A percentile compares a stretch with the other conserved stretches of the same genome.
These are phyloP conservation scores for Annulohypoxylon truncatum DNA, from an alignment of 2,329 filamentous ascomycete genomes.

Conservation along the genomic window DNA sequence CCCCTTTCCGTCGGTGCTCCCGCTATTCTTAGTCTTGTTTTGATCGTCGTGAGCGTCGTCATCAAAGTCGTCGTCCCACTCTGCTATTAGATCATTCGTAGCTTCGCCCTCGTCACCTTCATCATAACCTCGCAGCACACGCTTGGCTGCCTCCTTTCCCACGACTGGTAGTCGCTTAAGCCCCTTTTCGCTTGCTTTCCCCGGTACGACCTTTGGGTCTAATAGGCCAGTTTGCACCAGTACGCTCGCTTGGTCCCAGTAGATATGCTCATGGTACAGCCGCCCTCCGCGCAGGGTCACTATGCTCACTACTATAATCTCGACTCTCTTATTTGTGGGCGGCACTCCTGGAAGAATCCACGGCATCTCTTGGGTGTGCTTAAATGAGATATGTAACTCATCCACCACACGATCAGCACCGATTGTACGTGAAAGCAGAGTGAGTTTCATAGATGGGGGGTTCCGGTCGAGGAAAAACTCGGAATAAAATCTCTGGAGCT, in stretches of 20 bases:
- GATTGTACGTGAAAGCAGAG: slow-evolving; percentile 72
- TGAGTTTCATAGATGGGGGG: slow-evolving; percentile 68
- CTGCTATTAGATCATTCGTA: slow-evolving; percentile 56
- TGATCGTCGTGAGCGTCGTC: slow-evolving; percentile 39
- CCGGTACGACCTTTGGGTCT: slow-evolving; percentile 54
- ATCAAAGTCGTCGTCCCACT: slow-evolving; percentile 50
- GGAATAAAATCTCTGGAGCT: slow-evolving; percentile 72
- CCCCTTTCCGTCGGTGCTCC: slow-evolving; percentile 2
- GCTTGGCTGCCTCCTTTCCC: slow-evolving; percentile 54
- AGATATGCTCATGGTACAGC: slow-evolving; percentile 74
- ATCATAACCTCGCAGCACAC: slow-evolving; percentile 52
- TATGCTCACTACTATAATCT: slow-evolving; percentile 70
- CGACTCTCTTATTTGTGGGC: slow-evolving; percentile 64
- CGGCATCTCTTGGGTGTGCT: slow-evolving; percentile 66
- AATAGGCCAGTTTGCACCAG: slow-evolving; percentile 71
- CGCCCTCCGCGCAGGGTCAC: slow-evolving; percentile 73
- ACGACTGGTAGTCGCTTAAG: slow-evolving; percentile 55
- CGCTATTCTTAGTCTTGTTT: slow-evolving; percentile 3
- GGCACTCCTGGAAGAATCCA: slow-evolving; percentile 72
- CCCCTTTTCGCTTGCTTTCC: slow-evolving; percentile 51
- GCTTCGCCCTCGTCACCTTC: slow-evolving; percentile 57
- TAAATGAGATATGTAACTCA: slow-evolving; percentile 69
- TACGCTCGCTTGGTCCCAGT: slow-evolving; percentile 75
- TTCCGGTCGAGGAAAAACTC: slow-evolving; percentile 73
- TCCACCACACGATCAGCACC: slow-evolving; percentile 73